phyloP scores from a whole-genome alignment of 208 protist species.

The Crithidia acanthocephali region DNA sequence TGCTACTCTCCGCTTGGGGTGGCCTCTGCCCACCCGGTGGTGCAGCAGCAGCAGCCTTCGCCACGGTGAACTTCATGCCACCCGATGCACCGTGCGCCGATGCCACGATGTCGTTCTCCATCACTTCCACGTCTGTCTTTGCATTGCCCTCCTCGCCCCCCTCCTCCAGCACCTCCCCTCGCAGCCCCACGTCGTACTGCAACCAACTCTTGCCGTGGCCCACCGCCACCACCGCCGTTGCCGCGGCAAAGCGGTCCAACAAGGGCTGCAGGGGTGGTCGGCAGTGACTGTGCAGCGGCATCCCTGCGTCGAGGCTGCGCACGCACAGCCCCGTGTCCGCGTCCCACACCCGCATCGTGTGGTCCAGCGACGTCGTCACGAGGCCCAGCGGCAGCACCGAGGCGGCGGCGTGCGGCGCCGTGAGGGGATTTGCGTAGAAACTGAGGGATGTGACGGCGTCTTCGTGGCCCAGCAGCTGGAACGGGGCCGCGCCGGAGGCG shows the following conservation, averaged over 20 bases:
- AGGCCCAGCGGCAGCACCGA: constrained; percentile 59
- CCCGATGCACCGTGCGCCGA: constrained; percentile 10
- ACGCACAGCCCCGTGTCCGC: constrained; percentile 64
- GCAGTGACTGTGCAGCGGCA: constrained; percentile 71
- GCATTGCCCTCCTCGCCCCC: constrained; percentile 20
- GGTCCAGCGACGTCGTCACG: constrained; percentile 80
- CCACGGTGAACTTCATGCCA: constrained; percentile 17
- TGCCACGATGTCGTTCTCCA: constrained; percentile 37
- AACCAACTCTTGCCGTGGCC: constrained; percentile 71
- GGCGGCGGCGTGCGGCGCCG: neutral
- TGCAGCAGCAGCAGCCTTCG: constrained; percentile 2
- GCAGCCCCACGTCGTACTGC: constrained; percentile 49
- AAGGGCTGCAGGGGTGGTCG: constrained; percentile 23
- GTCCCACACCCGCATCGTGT: constrained; percentile 79
- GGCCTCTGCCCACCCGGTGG: neutral
- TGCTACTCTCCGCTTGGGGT: constrained; percentile 5
- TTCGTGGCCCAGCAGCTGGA: constrained; percentile 69
- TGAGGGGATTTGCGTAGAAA: constrained; percentile 52
- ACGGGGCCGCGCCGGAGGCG: constrained; percentile 33
- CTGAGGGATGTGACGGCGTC: constrained; percentile 84
- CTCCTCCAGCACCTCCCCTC: constrained; percentile 14
- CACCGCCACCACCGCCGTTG: constrained; percentile 32
- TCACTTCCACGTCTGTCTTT: constrained; percentile 15
- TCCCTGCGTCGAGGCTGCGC: constrained; percentile 45
- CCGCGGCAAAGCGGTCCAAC: neutral